Evolutionary conservation across 73 alveolate genomes (phyloP), one percentile per base, ranked within the genome.

Genomic region (Uronychia binucleata): DNA sequence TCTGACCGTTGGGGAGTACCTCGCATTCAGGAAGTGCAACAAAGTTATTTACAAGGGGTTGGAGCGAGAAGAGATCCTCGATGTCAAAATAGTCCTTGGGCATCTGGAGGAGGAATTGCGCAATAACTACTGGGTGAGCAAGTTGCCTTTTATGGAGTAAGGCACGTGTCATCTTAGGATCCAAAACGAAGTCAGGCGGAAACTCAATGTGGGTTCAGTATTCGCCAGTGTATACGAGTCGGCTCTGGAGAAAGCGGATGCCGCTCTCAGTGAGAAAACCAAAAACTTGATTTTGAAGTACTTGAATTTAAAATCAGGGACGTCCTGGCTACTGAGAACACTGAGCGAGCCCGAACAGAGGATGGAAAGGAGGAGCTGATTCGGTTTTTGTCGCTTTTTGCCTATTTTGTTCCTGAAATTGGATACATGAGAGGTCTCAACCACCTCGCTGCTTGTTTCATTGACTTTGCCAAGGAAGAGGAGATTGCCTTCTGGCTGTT

Each of bases 371-470:
- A 57, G 29, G 75, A 92, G 67, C 59, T 94, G 30, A 78, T 83
- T 57, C 84, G 90, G 46, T 85, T 89, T 28, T 80, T 94, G 46
- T 60, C 59, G 0, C 87, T 94, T 13, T 76, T 86, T 19, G 97
- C 97, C 13, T 92, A 86, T 92, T 59, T 86, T 14, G 80, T 93
- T n/a, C 97, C 98, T 11, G 97, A 94, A 58, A 91, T 92, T 57
- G 98, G 98, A 25, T 94, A 94, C 84, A 92, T 97, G 35, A 92
- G 92, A 94, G 98, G 98, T 58, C 92, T 94, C 96, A 94, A 94
- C 84, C 92, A 89, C 86, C 89, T 94, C 58, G 96, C 92, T 8
- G 96, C 96, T 33, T 92, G 95, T 29, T 74, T 94, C 34, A 84
- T 94, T 67, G 82, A 91, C 76, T 87, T 94, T 78, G 79, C 88